Evolutionary conservation across 176 grass and related monocot genomes (phyloP).

Genomic region (Oryza glaberrima): DNA sequence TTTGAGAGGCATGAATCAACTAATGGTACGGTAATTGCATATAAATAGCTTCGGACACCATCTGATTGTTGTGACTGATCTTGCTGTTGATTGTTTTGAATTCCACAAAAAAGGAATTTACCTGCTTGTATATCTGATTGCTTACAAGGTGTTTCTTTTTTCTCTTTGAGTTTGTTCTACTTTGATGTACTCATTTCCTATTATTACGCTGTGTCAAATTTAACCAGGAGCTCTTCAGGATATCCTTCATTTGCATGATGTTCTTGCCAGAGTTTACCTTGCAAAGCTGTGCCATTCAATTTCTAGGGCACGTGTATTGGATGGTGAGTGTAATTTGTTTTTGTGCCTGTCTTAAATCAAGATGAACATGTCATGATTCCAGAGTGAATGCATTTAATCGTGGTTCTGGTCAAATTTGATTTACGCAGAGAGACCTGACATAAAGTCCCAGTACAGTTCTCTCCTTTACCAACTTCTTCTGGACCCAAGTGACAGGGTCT

Average conservation of each 20-base stretch:
- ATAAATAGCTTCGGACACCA: neutral
- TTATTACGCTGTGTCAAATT: conserved; percentile 49
- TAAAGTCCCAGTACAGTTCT: conserved; percentile 88
- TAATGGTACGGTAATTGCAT: neutral
- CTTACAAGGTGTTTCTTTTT: conserved; percentile 2
- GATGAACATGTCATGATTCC: conserved; percentile 17
- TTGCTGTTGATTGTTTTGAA: neutral
- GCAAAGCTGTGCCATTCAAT: conserved; percentile 91
- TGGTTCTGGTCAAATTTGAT: conserved; percentile 44
- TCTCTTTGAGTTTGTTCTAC: neutral
- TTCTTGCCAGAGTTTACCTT: conserved; percentile 95
- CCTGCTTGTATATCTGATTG: neutral
- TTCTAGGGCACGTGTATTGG: conserved; percentile 86
- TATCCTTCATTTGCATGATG: conserved; percentile 99
- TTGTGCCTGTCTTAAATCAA: conserved; percentile 32
- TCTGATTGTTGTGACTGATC: conserved; percentile 11
- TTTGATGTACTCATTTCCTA: conserved; percentile 47
- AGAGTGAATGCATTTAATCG: conserved; percentile 29
- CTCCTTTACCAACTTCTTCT: conserved; percentile 99
- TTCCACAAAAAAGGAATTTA: conserved; percentile 13
- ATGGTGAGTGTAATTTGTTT: conserved; percentile 64
- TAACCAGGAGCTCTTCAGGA: conserved; percentile 92
- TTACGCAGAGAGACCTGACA: conserved; percentile 91
- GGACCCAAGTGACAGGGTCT: conserved; percentile 98
- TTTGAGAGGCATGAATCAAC: conserved; percentile 9